Evolutionary conservation across 2,329 filamentous ascomycete genomes (phyloP), one percentile per base, ranked within the genome.

Genomic region (Fusarium fujikuroi): DNA sequence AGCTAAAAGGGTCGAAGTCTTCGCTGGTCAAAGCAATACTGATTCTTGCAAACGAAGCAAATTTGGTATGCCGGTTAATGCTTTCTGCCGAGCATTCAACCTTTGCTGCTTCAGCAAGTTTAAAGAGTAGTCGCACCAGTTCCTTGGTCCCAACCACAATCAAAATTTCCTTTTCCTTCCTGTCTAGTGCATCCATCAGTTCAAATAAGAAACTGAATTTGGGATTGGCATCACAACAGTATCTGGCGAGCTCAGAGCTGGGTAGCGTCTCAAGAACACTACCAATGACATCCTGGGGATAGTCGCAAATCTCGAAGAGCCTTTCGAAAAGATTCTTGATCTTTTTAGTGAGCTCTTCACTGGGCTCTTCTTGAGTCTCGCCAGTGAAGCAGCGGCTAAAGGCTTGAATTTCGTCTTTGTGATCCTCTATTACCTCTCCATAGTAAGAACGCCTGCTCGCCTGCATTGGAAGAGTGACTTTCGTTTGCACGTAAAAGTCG

Each of bases 201-300:
- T 90, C 88, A 49, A 84, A 86, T 10, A 91, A 75, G 72, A 92
- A 92, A 37, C 84, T 85, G 73, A 88, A 89, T 73, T 92, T 92
- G 61, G 87, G 82, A 78, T 90, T 91, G 15, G 88, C 86, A 59
- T 86, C 86, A 62, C 86, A 84, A 4, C 86, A 85, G 71, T 89
- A 88, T 75, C 86, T 90, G 73, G 86, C 85, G 60, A 84, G 81
- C 28, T 86, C 83, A 8, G 79, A 76, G 12, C 83, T 75, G 5
- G 83, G 78, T 62, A 88, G 67, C 7, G 75, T 71, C 30, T 81
- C 80, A 18, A 84, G 76, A 5, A 80, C 76, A 12, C 87, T 81
- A n/a, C 85, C 85, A 30, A 87, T 80, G 43, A 86, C 79, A 40
- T 88, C 86, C 9, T 86, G 85, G 8, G 88, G 89, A 43, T 89